Conservation (phyloP, 2,329 filamentous ascomycete species). For the Helicocarpus griseus region DNA sequence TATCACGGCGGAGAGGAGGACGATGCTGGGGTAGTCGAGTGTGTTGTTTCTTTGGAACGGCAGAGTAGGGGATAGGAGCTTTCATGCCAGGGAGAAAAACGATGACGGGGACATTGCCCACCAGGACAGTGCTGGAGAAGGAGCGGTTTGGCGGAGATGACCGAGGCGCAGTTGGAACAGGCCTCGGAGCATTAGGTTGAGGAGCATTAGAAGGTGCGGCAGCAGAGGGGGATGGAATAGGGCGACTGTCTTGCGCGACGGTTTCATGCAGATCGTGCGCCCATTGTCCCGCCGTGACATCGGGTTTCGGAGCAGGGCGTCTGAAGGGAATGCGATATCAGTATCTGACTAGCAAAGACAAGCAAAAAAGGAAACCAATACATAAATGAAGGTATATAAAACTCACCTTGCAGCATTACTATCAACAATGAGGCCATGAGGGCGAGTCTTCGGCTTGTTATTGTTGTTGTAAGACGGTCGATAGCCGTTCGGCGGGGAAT, state of each 20-base stretch:
- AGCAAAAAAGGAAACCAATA: slow-evolving; percentile 12
- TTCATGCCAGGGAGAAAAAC: slow-evolving; percentile 71
- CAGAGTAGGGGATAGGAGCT: slow-evolving; percentile 59
- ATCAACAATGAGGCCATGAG: slow-evolving; percentile 41
- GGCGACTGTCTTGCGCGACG: slow-evolving; percentile 32
- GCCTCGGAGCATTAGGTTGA: slow-evolving; percentile 24
- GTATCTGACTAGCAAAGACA: slow-evolving; percentile 13
- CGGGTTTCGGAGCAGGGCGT: slow-evolving; percentile 31
- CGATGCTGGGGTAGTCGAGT: slow-evolving; percentile 91
- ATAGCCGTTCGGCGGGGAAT: slow-evolving; percentile 69
- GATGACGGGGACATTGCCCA: slow-evolving; percentile 77
- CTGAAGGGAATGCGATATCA: slow-evolving; percentile 19
- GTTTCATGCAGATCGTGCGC: slow-evolving; percentile 88
- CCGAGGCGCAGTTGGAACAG: slow-evolving; percentile 41
- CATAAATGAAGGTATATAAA: background rate
- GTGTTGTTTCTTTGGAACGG: slow-evolving; percentile 77
- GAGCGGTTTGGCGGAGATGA: slow-evolving; percentile 60
- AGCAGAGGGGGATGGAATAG: slow-evolving; percentile 20
- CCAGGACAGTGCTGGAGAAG: slow-evolving; percentile 72
- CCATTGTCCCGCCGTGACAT: slow-evolving; percentile 66
- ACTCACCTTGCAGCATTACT: slow-evolving; percentile 36
- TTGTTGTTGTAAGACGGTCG: slow-evolving; percentile 34
- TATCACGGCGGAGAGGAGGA: slow-evolving; percentile 86
- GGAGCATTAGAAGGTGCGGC: slow-evolving; percentile 18
- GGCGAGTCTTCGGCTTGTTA: slow-evolving; percentile 44